Conservation (phyloP, 345 rosid species). For the Euphorbia peplus region DNA sequence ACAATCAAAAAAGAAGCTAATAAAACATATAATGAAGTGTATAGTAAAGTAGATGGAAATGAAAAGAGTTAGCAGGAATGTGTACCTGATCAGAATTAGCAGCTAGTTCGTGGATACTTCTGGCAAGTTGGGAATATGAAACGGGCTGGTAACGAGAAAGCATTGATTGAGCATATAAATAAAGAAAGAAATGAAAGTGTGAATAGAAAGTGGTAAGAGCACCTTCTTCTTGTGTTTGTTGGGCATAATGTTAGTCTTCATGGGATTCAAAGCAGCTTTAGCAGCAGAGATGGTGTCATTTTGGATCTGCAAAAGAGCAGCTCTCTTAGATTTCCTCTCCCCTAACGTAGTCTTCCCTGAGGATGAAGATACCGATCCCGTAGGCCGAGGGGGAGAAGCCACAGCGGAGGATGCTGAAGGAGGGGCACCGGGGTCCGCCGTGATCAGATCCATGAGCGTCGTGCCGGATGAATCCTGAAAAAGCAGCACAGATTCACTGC, state of each 20-base stretch:
- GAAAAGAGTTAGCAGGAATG: constrained; percentile 2
- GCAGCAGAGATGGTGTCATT: constrained; percentile 89
- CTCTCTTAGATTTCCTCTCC: constrained; percentile 81
- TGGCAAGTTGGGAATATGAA: constrained; percentile 94
- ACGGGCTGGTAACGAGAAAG: constrained; percentile 57
- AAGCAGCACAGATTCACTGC: too few species aligned
- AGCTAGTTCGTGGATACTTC: constrained; percentile 97
- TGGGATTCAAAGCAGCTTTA: constrained; percentile 69
- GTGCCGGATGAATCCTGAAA: constrained; percentile 79
- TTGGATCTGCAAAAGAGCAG: constrained; percentile 85
- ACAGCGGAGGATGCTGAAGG: constrained; percentile 43
- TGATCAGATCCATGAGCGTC: constrained; percentile 96
- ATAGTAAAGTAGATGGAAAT: background rate
- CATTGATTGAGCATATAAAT: background rate
- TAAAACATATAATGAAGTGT: background rate
- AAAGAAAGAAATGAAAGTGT: too few species aligned
- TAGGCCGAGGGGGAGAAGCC: constrained; percentile 33
- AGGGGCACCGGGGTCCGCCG: constrained; percentile 65
- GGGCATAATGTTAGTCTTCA: constrained; percentile 63
- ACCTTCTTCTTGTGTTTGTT: constrained; percentile 73
- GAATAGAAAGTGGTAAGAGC: too few species aligned
- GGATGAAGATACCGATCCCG: constrained; percentile 15
- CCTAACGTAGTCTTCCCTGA: constrained; percentile 45
- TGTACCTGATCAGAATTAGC: constrained; percentile 91
- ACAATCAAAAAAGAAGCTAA: background rate